A percentile compares a stretch with the other conserved stretches of the same genome.
These are phyloP conservation scores for Forsythia viridissima DNA, from an alignment of 257 asterid species.

Conservation along the genomic window DNA sequence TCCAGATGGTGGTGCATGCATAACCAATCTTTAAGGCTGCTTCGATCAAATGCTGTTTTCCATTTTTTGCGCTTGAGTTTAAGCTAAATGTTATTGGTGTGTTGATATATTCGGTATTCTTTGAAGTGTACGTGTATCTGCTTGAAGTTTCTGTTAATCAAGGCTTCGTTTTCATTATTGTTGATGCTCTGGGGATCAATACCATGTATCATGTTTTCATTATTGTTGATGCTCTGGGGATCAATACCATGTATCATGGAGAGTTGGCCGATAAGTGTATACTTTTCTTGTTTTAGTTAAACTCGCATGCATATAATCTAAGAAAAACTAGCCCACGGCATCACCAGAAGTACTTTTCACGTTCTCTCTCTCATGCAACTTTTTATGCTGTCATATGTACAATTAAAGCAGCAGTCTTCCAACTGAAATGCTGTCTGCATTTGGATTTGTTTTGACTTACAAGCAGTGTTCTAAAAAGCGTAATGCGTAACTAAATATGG, in stretches of 20 bases:
- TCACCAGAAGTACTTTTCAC: too few relatives aligned
- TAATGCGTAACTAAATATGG: too few relatives aligned
- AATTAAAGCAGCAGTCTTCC: background rate
- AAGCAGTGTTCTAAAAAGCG: too few relatives aligned
- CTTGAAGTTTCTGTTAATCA: conserved; percentile 12
- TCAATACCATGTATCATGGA: background rate
- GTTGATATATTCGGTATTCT: conserved; percentile 14
- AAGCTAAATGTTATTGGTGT: conserved; percentile 15
- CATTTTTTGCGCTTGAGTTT: conserved; percentile 10
- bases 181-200: conserved; percentile 11
- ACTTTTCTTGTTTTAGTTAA: background rate
- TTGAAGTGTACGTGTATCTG: conserved; percentile 19
- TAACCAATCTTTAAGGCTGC: conserved; percentile 69
- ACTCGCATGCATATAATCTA: background rate
- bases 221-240: conserved; percentile 15
- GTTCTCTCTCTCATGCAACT: background rate
- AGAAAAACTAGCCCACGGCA: too few relatives aligned
- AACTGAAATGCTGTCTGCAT: background rate
- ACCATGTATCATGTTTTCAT: background rate
- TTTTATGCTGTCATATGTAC: background rate
- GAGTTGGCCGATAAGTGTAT: conserved; percentile 3
- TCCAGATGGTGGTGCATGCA: conserved; percentile 72
- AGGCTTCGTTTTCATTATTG: conserved; percentile 3
- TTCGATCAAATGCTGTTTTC: conserved; percentile 17
- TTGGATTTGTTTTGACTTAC: background rate